A percentile compares a stretch with the other conserved stretches of the same genome.
These are phyloP conservation scores for Podospora didyma DNA, from an alignment of 495 filamentous ascomycete species.

Conservation along the genomic window DNA sequence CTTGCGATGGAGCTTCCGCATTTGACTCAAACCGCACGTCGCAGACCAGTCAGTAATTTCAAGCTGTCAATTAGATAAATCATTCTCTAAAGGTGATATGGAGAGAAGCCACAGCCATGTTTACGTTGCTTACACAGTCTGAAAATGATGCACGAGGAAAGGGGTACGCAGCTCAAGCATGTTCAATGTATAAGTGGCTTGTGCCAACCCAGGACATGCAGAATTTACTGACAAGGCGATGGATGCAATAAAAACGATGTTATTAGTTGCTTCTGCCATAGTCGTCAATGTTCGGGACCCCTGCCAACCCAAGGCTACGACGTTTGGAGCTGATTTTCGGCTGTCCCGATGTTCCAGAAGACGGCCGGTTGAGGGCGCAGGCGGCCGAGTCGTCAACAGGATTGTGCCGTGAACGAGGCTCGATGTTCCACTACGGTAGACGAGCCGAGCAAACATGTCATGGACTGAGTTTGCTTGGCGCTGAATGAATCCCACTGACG, in stretches of 20 bases:
- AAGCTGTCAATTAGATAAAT: too few relatives aligned
- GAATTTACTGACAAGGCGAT: too few relatives aligned
- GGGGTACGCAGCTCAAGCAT: conserved; percentile 1
- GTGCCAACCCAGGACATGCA: conserved; percentile 7
- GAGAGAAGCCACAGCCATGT: too few relatives aligned
- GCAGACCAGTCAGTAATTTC: too few relatives aligned
- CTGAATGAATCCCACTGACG: neutral
- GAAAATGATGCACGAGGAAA: conserved; percentile 13
- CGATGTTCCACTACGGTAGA: neutral
- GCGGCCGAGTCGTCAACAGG: neutral
- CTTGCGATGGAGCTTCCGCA: neutral
- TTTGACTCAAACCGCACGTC: too few relatives aligned
- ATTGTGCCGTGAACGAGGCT: neutral
- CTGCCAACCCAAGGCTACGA: neutral
- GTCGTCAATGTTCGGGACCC: neutral
- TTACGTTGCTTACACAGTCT: neutral
- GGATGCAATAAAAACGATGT: neutral
- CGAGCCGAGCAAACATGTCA: too few relatives aligned
- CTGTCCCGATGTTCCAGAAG: neutral
- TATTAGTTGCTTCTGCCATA: neutral
- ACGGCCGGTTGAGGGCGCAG: neutral
- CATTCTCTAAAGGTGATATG: too few relatives aligned
- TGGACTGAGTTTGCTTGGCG: neutral
- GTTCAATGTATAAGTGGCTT: neutral
- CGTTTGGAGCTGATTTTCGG: neutral